Evolutionary conservation across 495 filamentous ascomycete species (phyloP).

Genomic region (Talaromyces stipitatus): DNA sequence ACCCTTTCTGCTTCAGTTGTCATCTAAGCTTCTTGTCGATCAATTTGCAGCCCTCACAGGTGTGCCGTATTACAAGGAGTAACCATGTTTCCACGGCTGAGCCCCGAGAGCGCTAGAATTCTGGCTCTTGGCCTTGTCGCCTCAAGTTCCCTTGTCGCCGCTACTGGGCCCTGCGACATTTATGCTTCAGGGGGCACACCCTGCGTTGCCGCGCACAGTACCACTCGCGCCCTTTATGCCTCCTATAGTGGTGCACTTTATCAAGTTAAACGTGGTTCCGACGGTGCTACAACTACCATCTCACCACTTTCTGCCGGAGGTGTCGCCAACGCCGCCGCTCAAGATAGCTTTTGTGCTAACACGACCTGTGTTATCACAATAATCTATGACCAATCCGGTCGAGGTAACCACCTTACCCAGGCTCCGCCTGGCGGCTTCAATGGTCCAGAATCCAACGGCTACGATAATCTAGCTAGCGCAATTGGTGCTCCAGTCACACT

Average conservation of each 20-base stretch:
- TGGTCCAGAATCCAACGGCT: slow-evolving; percentile 45
- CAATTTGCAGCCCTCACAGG: background rate
- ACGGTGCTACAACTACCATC: background rate
- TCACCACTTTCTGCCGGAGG: background rate
- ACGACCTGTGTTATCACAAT: slow-evolving; percentile 31
- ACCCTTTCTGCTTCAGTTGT: background rate
- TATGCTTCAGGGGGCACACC: slow-evolving; percentile 23
- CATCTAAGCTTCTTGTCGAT: background rate
- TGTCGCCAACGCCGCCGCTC: background rate
- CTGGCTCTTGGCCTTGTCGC: slow-evolving; percentile 32
- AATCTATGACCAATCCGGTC: slow-evolving; percentile 31
- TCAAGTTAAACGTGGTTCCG: background rate
- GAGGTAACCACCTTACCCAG: slow-evolving; percentile 43
- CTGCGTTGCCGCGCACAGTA: slow-evolving; percentile 52
- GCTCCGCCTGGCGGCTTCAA: slow-evolving; percentile 16
- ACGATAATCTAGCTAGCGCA: slow-evolving; percentile 47
- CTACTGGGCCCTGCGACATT: background rate
- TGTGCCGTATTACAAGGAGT: background rate
- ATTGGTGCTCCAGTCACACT: slow-evolving; percentile 50
- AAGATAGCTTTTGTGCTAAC: background rate
- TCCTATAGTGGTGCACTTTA: background rate
- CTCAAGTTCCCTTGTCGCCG: slow-evolving; percentile 16
- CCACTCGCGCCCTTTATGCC: slow-evolving; percentile 31
- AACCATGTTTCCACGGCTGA: slow-evolving; percentile 18
- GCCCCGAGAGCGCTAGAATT: slow-evolving; percentile 13